A percentile compares a stretch with the other conserved stretches of the same genome.
Evolutionary conservation across 345 rosid species (phyloP).

Genomic region (Eutrema heterophyllum): DNA sequence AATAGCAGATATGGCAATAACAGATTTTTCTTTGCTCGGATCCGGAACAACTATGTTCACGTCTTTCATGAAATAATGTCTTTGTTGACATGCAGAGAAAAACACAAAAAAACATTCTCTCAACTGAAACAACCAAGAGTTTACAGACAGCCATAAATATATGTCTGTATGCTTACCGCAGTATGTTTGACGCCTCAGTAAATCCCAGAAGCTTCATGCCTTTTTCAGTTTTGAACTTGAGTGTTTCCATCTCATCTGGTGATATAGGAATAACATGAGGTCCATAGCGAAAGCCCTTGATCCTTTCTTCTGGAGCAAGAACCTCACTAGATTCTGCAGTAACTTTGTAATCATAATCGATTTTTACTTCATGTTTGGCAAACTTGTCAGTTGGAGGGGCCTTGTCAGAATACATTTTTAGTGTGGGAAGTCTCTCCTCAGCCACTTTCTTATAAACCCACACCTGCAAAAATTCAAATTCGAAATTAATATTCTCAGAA

Average conservation of each 20-base stretch:
- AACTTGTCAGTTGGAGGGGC: slow-evolving; percentile 75
- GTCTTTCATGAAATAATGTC: slow-evolving; percentile 96
- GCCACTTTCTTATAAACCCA: slow-evolving; percentile 96
- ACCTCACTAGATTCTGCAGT: slow-evolving; percentile 46
- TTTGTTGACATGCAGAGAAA: slow-evolving; percentile 32
- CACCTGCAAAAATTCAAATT: slow-evolving; percentile 41
- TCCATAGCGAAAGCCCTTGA: slow-evolving; percentile 90
- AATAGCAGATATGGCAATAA: slow-evolving; percentile 69
- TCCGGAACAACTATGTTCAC: slow-evolving; percentile 76
- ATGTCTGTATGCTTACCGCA: slow-evolving; percentile 43
- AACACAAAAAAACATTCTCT: background rate
- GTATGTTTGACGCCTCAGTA: slow-evolving; percentile 62
- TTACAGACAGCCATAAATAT: background rate
- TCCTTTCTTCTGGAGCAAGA: slow-evolving; percentile 90
- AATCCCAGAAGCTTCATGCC: slow-evolving; percentile 90
- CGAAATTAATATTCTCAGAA: background rate
- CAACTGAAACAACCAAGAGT: slow-evolving; percentile 3
- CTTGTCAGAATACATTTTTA: slow-evolving; percentile 79
- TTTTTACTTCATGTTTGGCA: slow-evolving; percentile 87
- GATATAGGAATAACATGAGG: slow-evolving; percentile 94
- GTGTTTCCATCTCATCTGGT: slow-evolving; percentile 61
- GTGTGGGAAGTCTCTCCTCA: slow-evolving; percentile 88
- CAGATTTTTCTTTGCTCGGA: slow-evolving; percentile 61
- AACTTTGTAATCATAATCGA: slow-evolving; percentile 73
- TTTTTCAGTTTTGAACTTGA: slow-evolving; percentile 87